Conservation (phyloP, 2,329 filamentous ascomycete genomes). For the Xylariales sp. region DNA sequence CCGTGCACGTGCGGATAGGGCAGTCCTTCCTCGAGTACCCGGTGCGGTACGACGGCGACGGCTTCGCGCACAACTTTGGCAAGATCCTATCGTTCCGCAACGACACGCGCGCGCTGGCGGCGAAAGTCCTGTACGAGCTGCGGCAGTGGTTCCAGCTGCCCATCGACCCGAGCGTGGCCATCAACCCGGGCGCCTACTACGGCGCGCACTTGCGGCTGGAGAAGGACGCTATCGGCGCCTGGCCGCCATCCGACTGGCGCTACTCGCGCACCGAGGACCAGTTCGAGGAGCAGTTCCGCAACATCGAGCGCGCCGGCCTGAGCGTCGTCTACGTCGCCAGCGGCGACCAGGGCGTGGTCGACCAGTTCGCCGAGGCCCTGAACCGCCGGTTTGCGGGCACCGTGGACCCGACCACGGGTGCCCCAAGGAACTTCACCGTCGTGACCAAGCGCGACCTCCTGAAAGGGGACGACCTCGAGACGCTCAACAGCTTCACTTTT, state of each 20-base stretch:
- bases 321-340: constrained; percentile 24
- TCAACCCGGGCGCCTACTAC: constrained; percentile 21
- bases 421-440: constrained; percentile 19
- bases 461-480: constrained; percentile 10
- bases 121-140: constrained; percentile 19
- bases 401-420: background rate
- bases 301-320: constrained; percentile 18
- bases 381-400: constrained; percentile 5
- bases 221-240: constrained; percentile 23
- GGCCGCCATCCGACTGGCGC: constrained; percentile 23
- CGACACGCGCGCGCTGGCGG: constrained; percentile 24
- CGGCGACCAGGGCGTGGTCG: constrained; percentile 22
- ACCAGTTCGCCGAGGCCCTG: constrained; percentile 17
- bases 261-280: constrained; percentile 25
- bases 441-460: constrained; percentile 27
- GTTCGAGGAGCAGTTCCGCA: constrained; percentile 22
- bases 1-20: constrained; percentile 22
- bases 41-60: constrained; percentile 26
- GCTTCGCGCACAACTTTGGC: constrained; percentile 27
- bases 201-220: constrained; percentile 27
- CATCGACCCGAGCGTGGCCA: constrained; percentile 18
- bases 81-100: constrained; percentile 27
- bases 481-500: constrained; percentile 21
- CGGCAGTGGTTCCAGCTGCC: constrained; percentile 13
- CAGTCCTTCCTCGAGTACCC: constrained; percentile 33